Base-by-base conservation (phyloP, 352 stramenopile species). In the Phytophthora ohioensis region DNA sequence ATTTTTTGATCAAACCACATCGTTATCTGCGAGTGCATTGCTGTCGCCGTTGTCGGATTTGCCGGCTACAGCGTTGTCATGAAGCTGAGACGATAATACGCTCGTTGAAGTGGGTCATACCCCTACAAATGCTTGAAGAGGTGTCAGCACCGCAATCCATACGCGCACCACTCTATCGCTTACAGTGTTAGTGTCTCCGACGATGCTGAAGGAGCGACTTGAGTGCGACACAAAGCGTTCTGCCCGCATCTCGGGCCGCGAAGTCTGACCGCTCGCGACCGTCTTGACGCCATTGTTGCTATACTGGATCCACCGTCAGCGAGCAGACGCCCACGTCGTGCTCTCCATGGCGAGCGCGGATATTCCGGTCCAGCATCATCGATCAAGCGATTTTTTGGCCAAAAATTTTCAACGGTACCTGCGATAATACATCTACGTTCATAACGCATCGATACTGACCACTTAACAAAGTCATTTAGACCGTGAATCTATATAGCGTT, bases 171-270 rank as follows among this genome's bases (percentile, higher is more conserved):
- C n/a, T 7, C 42, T 48, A 15, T 27, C 42, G 15, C 17, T 27
- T 9, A 30, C 3, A 34, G 45, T 12, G n/a, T 6, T 15, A 32
- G 15, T 6, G 34, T 27, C 3, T 13, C 49, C 34, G 32, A 57
- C 21, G 53, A 49, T 57, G 49, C 49, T 17, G 32, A 42, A 57
- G 13, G 51, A 57, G 34, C 34, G 4, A 3, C 36, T 47, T 7
- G 7, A 47, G 43, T 64, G 45, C 57, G 36, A 57, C 35, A 51
- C 36, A 59, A 17, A 49, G 17, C 15, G 57, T 64, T 43, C 45
- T 12, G 21, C 30, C 36, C 5, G 6, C 46, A 64, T 64, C 57
- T 63, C 38, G 9, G 10, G 4, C 49, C 8, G 4, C 34, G 15
- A 45, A 45, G 51, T 21, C 30, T 62, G 55, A 51, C 41, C 31